phyloP scores from a whole-genome alignment of 1,139 yeast species.

The Candida sp. region DNA sequence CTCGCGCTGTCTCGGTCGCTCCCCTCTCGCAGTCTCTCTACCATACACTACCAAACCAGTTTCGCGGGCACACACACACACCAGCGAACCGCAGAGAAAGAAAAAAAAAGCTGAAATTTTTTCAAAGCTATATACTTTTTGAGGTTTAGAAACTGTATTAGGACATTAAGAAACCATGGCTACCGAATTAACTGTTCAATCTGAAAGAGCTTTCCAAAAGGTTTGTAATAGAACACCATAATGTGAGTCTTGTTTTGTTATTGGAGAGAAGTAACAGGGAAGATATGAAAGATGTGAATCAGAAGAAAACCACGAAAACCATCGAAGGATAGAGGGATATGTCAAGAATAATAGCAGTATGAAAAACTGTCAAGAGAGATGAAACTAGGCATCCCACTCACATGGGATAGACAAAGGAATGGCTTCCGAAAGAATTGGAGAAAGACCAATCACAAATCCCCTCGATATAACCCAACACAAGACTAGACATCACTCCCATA shows the following conservation, averaged over 20 bases:
- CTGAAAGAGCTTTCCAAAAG: constrained; percentile 99
- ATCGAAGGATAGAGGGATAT: background rate
- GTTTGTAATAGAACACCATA: constrained; percentile 52
- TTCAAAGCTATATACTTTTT: constrained; percentile 13
- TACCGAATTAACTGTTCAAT: constrained; percentile 99
- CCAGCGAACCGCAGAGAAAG: background rate
- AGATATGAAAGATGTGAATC: no score
- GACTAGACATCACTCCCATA: background rate
- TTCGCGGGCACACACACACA: constrained; percentile 1
- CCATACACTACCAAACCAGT: constrained; percentile 3
- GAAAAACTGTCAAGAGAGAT: no score
- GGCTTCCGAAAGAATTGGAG: no score
- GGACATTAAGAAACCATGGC: constrained; percentile 67
- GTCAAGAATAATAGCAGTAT: no score
- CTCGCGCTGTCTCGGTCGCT: background rate
- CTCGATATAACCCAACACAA: background rate
- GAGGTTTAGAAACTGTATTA: constrained; percentile 6
- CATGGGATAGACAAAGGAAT: no score
- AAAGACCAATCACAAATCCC: no score
- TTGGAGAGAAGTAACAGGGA: background rate
- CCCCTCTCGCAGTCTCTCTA: background rate
- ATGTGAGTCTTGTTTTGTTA: background rate
- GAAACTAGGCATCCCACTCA: no score
- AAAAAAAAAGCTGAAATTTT: constrained; percentile 11
- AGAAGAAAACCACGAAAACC: background rate